These are phyloP conservation scores for Boletus eberwhitei DNA, from an alignment of 768 basidiomycete species.

Conservation along the genomic window DNA sequence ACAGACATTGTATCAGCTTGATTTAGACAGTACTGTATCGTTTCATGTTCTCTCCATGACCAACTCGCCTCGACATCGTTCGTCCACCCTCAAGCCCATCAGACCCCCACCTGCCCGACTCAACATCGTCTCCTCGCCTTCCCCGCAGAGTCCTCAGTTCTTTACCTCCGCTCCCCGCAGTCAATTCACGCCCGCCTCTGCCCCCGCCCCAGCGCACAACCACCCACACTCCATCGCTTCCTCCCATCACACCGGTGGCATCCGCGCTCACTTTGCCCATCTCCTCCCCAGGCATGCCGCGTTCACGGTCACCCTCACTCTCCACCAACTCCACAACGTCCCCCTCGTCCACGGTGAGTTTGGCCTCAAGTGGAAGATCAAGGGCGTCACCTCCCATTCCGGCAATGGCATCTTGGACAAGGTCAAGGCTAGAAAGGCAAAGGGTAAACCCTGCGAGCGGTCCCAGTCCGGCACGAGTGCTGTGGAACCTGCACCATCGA, in stretches of 20 bases:
- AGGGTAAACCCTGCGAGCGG: not conserved
- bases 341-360: constrained; percentile 73
- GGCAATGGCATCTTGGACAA: constrained; percentile 42
- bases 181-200: not conserved
- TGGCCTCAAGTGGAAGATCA: constrained; percentile 69
- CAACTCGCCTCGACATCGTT: constrained; percentile 18
- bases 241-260: constrained; percentile 1
- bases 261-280: constrained; percentile 60
- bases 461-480: not conserved
- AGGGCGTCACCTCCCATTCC: constrained; percentile 43
- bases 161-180: not conserved
- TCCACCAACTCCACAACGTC: constrained; percentile 69
- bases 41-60: constrained; percentile 1
- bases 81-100: constrained; percentile 14
- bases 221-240: not conserved
- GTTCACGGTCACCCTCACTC: constrained; percentile 56
- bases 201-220: not conserved
- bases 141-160: not conserved
- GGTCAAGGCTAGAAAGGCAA: constrained; percentile 32
- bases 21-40: not conserved
- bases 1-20: not conserved
- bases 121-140: not conserved
- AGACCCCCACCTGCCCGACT: not conserved
- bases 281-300: constrained; percentile 63
- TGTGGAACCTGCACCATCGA: not conserved